phyloP scores from a whole-genome alignment of 495 filamentous ascomycete genomes.

The Podospora pseudopauciseta region DNA sequence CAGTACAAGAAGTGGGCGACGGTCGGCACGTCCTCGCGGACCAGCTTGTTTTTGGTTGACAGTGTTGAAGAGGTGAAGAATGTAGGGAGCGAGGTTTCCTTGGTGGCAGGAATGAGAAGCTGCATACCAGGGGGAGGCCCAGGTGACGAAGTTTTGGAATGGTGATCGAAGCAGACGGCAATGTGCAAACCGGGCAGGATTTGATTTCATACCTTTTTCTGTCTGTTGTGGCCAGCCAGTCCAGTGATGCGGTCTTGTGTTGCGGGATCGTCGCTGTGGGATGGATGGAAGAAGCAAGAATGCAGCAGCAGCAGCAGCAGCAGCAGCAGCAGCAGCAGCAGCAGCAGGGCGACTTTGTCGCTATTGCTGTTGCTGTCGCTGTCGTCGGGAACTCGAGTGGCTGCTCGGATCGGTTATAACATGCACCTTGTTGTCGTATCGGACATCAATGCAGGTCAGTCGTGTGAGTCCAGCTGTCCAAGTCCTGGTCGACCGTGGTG shows the following conservation, averaged over 20 bases:
- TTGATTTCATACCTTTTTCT: slow-evolving; percentile 7
- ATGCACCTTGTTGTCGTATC: slow-evolving; percentile 11
- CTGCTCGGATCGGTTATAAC: not conserved
- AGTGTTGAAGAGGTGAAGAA: slow-evolving; percentile 22
- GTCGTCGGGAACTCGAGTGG: not conserved
- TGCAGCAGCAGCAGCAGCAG: not conserved
- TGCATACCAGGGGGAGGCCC: slow-evolving; percentile 35
- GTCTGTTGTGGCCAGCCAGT: not conserved
- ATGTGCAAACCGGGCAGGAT: not conserved
- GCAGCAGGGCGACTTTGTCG: not conserved
- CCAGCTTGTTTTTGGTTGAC: slow-evolving; percentile 24
- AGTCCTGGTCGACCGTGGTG: not conserved
- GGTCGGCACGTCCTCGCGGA: not conserved
- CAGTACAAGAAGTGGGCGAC: not conserved
- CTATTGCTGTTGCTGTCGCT: not conserved
- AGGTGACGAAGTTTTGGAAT: slow-evolving; percentile 29
- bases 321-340: no score
- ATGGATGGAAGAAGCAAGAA: not conserved
- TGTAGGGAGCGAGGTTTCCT: slow-evolving; percentile 25
- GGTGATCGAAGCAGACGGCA: slow-evolving; percentile 14
- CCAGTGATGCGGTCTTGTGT: slow-evolving; percentile 3
- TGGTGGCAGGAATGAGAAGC: slow-evolving; percentile 19
- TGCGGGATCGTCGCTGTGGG: slow-evolving; percentile 6
- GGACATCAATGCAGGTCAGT: slow-evolving; percentile 16
- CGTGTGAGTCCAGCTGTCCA: not conserved